A percentile compares a stretch with the other conserved stretches of the same genome.
Evolutionary conservation across 257 asterid species (phyloP).

Genomic region (Primulina eburnea): DNA sequence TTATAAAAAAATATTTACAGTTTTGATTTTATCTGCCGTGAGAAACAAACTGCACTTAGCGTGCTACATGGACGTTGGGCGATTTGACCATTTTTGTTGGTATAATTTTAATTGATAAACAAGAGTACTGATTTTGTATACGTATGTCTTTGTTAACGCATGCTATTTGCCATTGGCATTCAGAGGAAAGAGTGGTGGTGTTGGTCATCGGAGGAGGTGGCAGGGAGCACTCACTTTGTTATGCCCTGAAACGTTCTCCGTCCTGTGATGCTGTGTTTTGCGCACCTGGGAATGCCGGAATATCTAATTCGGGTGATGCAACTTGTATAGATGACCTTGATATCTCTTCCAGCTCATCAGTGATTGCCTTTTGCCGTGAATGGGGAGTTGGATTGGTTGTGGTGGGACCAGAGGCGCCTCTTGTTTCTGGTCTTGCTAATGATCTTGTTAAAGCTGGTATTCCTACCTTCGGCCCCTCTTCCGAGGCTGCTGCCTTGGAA

Average conservation of each 20-base stretch:
- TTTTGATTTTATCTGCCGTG: too few relatives aligned
- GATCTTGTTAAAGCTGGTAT: constrained; percentile 88
- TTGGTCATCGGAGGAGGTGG: constrained; percentile 99
- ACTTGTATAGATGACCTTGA: constrained; percentile 73
- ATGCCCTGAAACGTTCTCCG: constrained; percentile 73
- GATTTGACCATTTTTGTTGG: not conserved
- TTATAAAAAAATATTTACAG: not conserved
- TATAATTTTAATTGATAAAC: not conserved
- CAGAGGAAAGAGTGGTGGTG: constrained; percentile 72
- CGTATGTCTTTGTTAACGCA: constrained; percentile 1
- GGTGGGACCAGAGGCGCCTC: constrained; percentile 95
- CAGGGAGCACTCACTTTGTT: constrained; percentile 90
- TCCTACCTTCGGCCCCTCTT: constrained; percentile 88
- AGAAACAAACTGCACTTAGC: not conserved
- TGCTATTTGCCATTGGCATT: constrained; percentile 17
- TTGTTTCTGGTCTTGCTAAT: constrained; percentile 87
- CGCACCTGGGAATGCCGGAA: constrained; percentile 97
- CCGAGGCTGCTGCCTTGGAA: constrained; percentile 95
- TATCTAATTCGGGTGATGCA: constrained; percentile 76
- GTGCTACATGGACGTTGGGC: not conserved
- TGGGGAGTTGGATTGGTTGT: constrained; percentile 86
- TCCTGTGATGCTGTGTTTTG: constrained; percentile 83
- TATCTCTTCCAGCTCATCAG: constrained; percentile 62
- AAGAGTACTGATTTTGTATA: not conserved
- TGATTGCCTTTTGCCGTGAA: constrained; percentile 70